These are phyloP conservation scores for Tricholoma terreum DNA, from an alignment of 768 basidiomycete genomes.

Conservation along the genomic window DNA sequence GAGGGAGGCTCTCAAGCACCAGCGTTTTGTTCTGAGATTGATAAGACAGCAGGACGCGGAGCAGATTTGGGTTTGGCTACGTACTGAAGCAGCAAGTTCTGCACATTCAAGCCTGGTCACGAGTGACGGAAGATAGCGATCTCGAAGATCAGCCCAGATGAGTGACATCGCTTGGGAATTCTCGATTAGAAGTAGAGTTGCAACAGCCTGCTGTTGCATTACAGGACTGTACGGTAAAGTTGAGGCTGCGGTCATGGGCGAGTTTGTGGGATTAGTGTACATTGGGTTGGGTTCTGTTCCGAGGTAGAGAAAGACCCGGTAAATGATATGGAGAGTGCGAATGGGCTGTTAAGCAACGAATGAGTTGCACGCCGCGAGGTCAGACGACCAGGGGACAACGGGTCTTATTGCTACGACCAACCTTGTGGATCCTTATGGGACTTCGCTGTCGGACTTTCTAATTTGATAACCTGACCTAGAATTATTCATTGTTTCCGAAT, in stretches of 20 bases:
- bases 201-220: slow-evolving; percentile 31
- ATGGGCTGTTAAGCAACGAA: slow-evolving; percentile 5
- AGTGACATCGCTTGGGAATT: slow-evolving; percentile 45
- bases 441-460: slow-evolving; percentile 39
- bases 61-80: slow-evolving; percentile 16
- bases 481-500: slow-evolving; percentile 8
- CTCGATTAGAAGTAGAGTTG: slow-evolving; percentile 52
- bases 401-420: slow-evolving; percentile 12
- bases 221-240: slow-evolving; percentile 17
- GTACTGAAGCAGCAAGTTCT: slow-evolving; percentile 39
- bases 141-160: slow-evolving; percentile 49
- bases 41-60: slow-evolving; percentile 2
- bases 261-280: slow-evolving; percentile 6
- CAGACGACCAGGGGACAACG: slow-evolving; percentile 4
- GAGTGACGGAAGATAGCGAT: slow-evolving; percentile 42
- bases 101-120: slow-evolving; percentile 38
- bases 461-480: slow-evolving; percentile 24
- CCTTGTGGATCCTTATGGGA: slow-evolving; percentile 41
- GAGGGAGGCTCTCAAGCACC: slow-evolving; percentile 45
- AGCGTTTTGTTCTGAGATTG: slow-evolving; percentile 39
- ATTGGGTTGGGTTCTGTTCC: slow-evolving; percentile 5
- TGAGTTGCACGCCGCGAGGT: slow-evolving; percentile 6
- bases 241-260: slow-evolving; percentile 5
- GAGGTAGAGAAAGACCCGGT: slow-evolving; percentile 1
- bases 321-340: slow-evolving; percentile 1